These are phyloP conservation scores for Canavalia gladiata DNA, from an alignment of 306 rosid species.

Conservation along the genomic window DNA sequence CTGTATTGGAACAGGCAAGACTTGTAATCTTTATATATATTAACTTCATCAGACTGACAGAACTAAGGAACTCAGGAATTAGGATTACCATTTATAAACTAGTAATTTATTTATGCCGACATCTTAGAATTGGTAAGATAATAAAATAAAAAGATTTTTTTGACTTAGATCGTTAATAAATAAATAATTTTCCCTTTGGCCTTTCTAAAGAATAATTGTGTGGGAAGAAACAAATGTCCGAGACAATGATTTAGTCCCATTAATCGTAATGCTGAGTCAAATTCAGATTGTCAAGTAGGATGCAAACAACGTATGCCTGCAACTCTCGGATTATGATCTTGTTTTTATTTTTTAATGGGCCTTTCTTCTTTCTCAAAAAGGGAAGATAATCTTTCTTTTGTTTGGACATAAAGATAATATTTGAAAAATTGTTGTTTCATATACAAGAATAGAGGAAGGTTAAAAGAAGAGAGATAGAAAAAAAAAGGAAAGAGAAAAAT, in stretches of 20 bases:
- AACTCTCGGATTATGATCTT: constrained; percentile 21
- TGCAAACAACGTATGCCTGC: constrained; percentile 13
- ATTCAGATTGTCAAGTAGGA: not conserved
- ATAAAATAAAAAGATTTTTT: not conserved
- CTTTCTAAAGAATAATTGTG: constrained; percentile 32
- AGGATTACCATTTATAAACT: constrained; percentile 8
- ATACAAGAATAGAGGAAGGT: too few species aligned
- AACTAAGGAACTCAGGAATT: constrained; percentile 26
- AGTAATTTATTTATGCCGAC: constrained; percentile 33
- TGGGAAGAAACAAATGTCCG: constrained; percentile 2
- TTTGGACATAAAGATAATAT: constrained; percentile 1
- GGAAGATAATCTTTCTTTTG: constrained; percentile 1
- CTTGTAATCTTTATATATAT: constrained; percentile 7
- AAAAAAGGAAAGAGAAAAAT: too few species aligned
- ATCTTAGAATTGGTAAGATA: constrained; percentile 30
- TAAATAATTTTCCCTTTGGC: not conserved
- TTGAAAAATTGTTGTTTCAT: too few species aligned
- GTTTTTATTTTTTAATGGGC: constrained; percentile 2
- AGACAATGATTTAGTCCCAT: constrained; percentile 25
- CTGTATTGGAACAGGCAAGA: constrained; percentile 91
- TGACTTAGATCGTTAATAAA: constrained; percentile 7
- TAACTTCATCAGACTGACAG: constrained; percentile 2
- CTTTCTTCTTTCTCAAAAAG: constrained; percentile 25
- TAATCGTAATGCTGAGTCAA: constrained; percentile 36
- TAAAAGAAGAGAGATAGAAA: too few species aligned